Evolutionary conservation across 257 asterid species (phyloP), one percentile per base, ranked within the genome.

Genomic region (Hygrophila difformis): DNA sequence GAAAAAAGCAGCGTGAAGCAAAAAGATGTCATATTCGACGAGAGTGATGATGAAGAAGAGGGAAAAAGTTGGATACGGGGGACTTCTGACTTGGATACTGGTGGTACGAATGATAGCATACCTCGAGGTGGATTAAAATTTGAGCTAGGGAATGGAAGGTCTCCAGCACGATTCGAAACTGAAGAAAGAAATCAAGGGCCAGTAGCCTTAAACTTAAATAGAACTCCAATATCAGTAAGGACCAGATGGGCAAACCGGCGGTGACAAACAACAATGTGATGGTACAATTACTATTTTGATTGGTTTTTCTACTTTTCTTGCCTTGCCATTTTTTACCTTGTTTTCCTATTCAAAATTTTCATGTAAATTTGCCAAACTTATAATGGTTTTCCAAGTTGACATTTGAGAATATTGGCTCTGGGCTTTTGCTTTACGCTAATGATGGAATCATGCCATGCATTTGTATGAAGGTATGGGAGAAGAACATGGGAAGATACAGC

Each of bases 191-290:
- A 18, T 16, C 54, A 53, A 24, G 51, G 35, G 26, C 52, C 16
- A 12, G 78, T 65, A 20, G 61, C 59, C 48, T 54, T 72, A 7
- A 46, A 68, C 24, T 50, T 55, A 29, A 41, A 69, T 23, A 73
- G 75, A 67, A 65, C 14, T 59, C 79, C 83, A 3, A 53, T 58
- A 37, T 78, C 95, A 10, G 66, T 70, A 15, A 74, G 93, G 52
- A 67, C 72, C 24, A 65, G 46, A 55, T 29, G 65, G 64, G 55
- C 67, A 12, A 47, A 46, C 38, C 39, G 55, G 31, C 56, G 56
- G 51, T 55, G 58, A 75, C 49, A 14, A 24, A 38, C n/a, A 28
- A 31, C 18, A 16, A 17, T 17, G 16, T 13, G 17, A 39, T 6
- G 18, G 21, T 18, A 11, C 36, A 31, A 18, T 5, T 22, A 37